Conservation (phyloP, 1,284 basidiomycete genomes). For the Malassezia japonica region DNA sequence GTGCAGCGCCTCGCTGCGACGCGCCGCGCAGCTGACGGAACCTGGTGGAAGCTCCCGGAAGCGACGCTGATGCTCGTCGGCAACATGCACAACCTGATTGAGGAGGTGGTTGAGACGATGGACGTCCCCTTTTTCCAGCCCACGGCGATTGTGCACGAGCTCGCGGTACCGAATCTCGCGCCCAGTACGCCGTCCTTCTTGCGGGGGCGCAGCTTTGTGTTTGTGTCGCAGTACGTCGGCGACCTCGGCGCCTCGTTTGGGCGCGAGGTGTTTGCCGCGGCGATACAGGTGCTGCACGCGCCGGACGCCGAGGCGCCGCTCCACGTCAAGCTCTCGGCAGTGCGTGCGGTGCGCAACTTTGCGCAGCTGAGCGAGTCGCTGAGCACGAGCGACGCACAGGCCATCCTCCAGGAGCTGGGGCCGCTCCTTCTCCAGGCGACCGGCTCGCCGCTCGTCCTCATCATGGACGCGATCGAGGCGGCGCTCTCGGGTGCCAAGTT, state of each 20-base stretch:
- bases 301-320: slow-evolving; percentile 55
- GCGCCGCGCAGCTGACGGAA: slow-evolving; percentile 43
- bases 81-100: slow-evolving; percentile 66
- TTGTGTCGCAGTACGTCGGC: slow-evolving; percentile 77
- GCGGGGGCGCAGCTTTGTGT: slow-evolving; percentile 86
- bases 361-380: slow-evolving; percentile 54
- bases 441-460: slow-evolving; percentile 79
- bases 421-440: slow-evolving; percentile 70
- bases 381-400: slow-evolving; percentile 58
- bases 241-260: slow-evolving; percentile 60
- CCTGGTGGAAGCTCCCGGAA: slow-evolving; percentile 70
- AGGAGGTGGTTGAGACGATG: slow-evolving; percentile 68
- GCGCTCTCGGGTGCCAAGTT: slow-evolving; percentile 54
- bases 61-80: slow-evolving; percentile 74
- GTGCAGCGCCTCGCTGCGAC: slow-evolving; percentile 52
- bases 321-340: slow-evolving; percentile 84
- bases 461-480: slow-evolving; percentile 73
- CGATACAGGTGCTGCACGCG: slow-evolving; percentile 72
- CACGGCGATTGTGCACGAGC: slow-evolving; percentile 62
- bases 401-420: slow-evolving; percentile 71
- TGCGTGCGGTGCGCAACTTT: slow-evolving; percentile 52
- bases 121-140: slow-evolving; percentile 61
- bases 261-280: slow-evolving; percentile 64
- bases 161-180: slow-evolving; percentile 69
- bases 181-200: slow-evolving; percentile 67